Percentiles rank a stretch among this genome's conserved stretches.
phyloP scores from a whole-genome alignment of 1,139 yeast genomes.

The Pichia sp. region DNA sequence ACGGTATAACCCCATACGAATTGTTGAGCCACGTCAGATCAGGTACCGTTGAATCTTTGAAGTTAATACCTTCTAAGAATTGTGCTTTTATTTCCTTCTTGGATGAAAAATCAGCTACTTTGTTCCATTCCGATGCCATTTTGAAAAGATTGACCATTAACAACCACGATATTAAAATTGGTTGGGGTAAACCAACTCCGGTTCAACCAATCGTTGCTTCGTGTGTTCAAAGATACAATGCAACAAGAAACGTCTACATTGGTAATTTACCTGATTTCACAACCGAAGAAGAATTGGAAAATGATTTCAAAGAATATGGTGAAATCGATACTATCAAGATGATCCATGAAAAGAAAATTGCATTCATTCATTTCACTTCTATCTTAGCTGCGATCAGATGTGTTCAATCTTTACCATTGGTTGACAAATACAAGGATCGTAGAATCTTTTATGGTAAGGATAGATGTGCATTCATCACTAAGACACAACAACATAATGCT shows the following conservation, averaged over 20 bases:
- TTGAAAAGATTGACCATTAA: constrained; percentile 54
- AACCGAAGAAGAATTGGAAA: constrained; percentile 48
- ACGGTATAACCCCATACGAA: constrained; percentile 78
- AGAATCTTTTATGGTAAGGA: constrained; percentile 64
- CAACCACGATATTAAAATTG: constrained; percentile 57
- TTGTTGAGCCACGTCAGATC: constrained; percentile 87
- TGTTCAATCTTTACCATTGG: constrained; percentile 54
- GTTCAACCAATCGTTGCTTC: constrained; percentile 57
- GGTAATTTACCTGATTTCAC: constrained; percentile 50
- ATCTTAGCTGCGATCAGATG: constrained; percentile 58
- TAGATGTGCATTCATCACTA: constrained; percentile 74
- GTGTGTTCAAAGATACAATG: constrained; percentile 58
- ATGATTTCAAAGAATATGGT: constrained; percentile 52
- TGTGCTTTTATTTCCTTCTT: constrained; percentile 64
- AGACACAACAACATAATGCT: constrained; percentile 96
- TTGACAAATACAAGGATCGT: constrained; percentile 53
- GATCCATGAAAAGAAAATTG: constrained; percentile 58
- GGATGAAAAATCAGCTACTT: constrained; percentile 58
- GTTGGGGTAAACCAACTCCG: constrained; percentile 60
- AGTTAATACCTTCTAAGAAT: constrained; percentile 53
- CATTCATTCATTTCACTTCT: constrained; percentile 59
- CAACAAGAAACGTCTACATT: constrained; percentile 61
- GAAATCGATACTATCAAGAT: constrained; percentile 56
- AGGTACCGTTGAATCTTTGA: constrained; percentile 81
- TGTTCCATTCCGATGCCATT: constrained; percentile 61